A percentile compares a stretch with the other conserved stretches of the same genome.
phyloP scores from a whole-genome alignment of 2,329 filamentous ascomycete genomes.

The Cercospora sp. region DNA sequence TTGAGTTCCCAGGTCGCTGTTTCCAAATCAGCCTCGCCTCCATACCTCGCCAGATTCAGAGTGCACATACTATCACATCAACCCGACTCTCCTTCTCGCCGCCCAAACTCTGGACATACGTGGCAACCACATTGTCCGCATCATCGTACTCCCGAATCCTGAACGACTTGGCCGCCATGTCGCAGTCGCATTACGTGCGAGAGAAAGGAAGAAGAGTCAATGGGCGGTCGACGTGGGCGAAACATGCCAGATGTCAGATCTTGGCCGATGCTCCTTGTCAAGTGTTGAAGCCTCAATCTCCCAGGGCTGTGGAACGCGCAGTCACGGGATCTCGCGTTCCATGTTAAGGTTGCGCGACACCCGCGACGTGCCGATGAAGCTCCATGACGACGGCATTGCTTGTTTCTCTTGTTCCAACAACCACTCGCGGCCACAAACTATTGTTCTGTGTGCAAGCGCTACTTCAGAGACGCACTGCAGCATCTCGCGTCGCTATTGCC shows the following conservation, averaged over 20 bases:
- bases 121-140: slow-evolving; percentile 51
- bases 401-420: slow-evolving; percentile 1
- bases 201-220: not conserved
- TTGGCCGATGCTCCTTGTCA: not conserved
- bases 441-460: not conserved
- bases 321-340: not conserved
- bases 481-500: not conserved
- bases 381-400: slow-evolving; percentile 8
- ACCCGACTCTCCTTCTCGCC: slow-evolving; percentile 41
- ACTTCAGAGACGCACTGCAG: not conserved
- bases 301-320: not conserved
- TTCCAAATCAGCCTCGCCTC: no score
- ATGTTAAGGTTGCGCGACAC: not conserved
- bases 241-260: slow-evolving; percentile 18
- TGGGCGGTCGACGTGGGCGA: not conserved
- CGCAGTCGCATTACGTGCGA: slow-evolving; percentile 2
- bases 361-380: not conserved
- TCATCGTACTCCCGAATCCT: slow-evolving; percentile 50
- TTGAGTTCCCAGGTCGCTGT: slow-evolving; percentile 23
- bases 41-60: no score
- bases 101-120: slow-evolving; percentile 50
- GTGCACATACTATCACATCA: slow-evolving; percentile 47
- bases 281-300: slow-evolving; percentile 3
- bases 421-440: not conserved
- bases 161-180: slow-evolving; percentile 20